Evolutionary conservation across 345 rosid genomes (phyloP), one percentile per base, ranked within the genome.

Genomic region (Lepidium aucheri): DNA sequence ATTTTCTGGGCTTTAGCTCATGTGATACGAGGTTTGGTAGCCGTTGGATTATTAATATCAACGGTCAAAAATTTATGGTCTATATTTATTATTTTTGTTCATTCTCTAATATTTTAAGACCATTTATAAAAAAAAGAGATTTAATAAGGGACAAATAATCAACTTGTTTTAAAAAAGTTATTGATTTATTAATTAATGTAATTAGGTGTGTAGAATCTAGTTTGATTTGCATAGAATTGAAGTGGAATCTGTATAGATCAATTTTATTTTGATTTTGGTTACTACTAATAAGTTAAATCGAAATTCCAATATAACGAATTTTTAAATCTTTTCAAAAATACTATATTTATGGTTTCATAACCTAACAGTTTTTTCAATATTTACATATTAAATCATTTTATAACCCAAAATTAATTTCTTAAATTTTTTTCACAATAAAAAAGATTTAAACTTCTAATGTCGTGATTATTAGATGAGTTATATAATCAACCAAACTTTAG

Each of bases 41-140:
- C 69, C 77, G 77, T 74, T 61, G 47, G 73, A 74, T 74, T 60
- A 15, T 46, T 74, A 18, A 68, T 54, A 47, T 54, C 47, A 68
- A 74, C 53, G 74, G 69, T 60, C 67, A 24, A 0, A 46, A 1
- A 1, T 67, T 61, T 41, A 20, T 58, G 8, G 5, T 8, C 30
- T 8, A 6, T 53, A 35, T 52, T 45, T 45, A 53, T 46, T 58
- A 9, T 6, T 58, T 49, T 39, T 49, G n/a, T 43, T 16, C 4
- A 16, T 52, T 53, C 13, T 51, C 60, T 60, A 45, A 53, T 42
- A 3, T 35, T 49, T 59, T 3, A 8, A 30, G 52, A 49, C 22
- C 65, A 72, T 47, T 64, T 72, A 5, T 72, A 59, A 33, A 64
- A 59, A 33, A 64, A 72, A 47, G 59, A 55, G 43, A 41, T 53